Evolutionary conservation across 345 rosid genomes (phyloP).

Genomic region (Adansonia digitata): DNA sequence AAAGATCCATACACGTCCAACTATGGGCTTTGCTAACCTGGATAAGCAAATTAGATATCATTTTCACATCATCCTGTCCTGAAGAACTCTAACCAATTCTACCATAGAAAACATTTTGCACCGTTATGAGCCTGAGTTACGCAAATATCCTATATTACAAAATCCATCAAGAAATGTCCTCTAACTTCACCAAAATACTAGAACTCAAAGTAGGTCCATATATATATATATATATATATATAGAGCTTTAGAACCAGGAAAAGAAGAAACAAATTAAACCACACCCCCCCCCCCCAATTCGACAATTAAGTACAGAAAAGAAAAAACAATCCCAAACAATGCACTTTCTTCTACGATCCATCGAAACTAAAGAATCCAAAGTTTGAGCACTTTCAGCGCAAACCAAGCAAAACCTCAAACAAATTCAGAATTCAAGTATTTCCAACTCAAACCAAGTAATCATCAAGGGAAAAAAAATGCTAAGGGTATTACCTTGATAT

Average conservation of each 20-base stretch:
- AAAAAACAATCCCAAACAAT: background rate
- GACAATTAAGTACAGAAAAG: background rate
- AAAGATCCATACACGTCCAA: conserved; percentile 97
- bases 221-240: background rate
- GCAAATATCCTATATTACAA: background rate
- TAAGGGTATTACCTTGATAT: conserved; percentile 50
- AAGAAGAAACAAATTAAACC: background rate
- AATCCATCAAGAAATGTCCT: background rate
- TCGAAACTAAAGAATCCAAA: background rate
- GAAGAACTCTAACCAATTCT: background rate
- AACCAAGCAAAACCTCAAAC: background rate
- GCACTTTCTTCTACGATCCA: background rate
- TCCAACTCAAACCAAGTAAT: background rate
- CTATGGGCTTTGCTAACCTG: conserved; percentile 84
- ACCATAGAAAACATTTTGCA: conserved; percentile 1
- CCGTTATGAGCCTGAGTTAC: conserved; percentile 13
- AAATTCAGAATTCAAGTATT: background rate
- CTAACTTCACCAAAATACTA: background rate
- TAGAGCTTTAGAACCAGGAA: background rate
- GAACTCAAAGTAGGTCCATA: background rate
- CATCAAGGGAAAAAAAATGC: background rate
- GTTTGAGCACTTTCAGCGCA: background rate
- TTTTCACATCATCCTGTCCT: conserved; percentile 7
- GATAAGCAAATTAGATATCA: conserved; percentile 13
- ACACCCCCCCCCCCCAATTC: background rate